phyloP scores from a whole-genome alignment of 306 rosid genomes.

The Ziziphus jujuba region DNA sequence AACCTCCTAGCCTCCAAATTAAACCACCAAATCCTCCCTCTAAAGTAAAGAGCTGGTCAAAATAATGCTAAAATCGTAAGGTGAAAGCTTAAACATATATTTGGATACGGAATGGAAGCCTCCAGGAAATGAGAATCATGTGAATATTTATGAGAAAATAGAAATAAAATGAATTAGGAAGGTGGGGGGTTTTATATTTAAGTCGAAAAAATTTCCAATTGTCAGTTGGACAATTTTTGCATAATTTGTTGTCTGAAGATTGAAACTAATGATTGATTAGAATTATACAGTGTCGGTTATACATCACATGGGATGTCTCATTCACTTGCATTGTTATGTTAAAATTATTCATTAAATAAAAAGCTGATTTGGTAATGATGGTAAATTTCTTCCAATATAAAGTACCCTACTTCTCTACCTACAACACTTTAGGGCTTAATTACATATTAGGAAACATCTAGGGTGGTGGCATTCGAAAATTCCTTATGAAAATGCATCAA shows the following conservation, averaged over 20 bases:
- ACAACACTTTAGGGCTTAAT: no score
- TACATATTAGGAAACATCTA: no score
- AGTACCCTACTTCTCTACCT: no score
- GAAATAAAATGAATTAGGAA: neutral
- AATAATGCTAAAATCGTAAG: neutral
- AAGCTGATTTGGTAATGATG: neutral
- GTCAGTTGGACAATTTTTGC: conserved; percentile 18
- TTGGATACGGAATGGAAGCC: conserved; percentile 54
- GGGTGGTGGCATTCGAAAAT: no score
- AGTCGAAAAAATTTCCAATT: conserved; percentile 9
- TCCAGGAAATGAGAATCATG: conserved; percentile 35
- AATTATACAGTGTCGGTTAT: conserved; percentile 27
- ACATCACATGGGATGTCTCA: conserved; percentile 73
- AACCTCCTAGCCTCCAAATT: no score
- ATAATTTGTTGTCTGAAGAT: conserved; percentile 25
- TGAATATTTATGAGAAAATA: neutral
- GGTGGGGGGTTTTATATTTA: neutral
- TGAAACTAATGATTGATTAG: conserved; percentile 36
- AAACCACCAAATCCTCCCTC: no score
- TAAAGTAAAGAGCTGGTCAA: no score
- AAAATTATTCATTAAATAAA: conserved; percentile 7
- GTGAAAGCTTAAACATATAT: conserved; percentile 3
- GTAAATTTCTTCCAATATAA: neutral
- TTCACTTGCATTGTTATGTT: conserved; percentile 8
- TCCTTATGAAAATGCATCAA: no score